These are phyloP conservation scores for Knufia fluminis DNA, from an alignment of 2,329 filamentous ascomycete genomes.

Conservation along the genomic window DNA sequence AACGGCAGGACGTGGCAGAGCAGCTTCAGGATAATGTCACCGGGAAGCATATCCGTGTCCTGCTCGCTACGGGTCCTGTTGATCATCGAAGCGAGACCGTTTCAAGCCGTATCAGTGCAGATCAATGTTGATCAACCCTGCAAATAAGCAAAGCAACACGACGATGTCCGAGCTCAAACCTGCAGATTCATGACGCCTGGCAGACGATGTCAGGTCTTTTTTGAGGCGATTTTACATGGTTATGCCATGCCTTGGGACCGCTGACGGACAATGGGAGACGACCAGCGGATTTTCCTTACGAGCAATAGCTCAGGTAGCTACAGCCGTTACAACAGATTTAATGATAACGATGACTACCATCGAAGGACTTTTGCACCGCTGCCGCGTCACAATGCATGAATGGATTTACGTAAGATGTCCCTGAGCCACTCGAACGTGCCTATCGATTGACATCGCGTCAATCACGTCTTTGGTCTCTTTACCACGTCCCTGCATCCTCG, in stretches of 20 bases:
- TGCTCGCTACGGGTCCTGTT: not conserved
- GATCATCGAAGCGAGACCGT: not conserved
- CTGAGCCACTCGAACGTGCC: too few species aligned
- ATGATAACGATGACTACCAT: too few species aligned
- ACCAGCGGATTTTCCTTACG: too few species aligned
- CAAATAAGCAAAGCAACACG: not conserved
- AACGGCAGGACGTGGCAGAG: not conserved
- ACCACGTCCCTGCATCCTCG: too few species aligned
- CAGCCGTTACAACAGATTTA: too few species aligned
- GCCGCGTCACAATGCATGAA: not conserved
- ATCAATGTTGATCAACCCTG: not conserved
- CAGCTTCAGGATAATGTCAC: not conserved
- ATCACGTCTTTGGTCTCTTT: too few species aligned
- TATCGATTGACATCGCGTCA: too few species aligned
- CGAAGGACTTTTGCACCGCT: not conserved
- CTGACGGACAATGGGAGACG: too few species aligned
- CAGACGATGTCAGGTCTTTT: not conserved
- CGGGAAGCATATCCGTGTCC: not conserved
- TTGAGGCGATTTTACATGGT: too few species aligned
- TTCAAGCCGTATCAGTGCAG: not conserved
- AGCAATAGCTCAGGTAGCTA: too few species aligned
- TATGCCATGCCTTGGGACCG: too few species aligned
- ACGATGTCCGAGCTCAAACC: not conserved
- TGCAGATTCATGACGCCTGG: not conserved
- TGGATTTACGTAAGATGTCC: not conserved